phyloP scores from a whole-genome alignment of 2,329 filamentous ascomycete genomes.

The Fonsecaea pedrosoi region DNA sequence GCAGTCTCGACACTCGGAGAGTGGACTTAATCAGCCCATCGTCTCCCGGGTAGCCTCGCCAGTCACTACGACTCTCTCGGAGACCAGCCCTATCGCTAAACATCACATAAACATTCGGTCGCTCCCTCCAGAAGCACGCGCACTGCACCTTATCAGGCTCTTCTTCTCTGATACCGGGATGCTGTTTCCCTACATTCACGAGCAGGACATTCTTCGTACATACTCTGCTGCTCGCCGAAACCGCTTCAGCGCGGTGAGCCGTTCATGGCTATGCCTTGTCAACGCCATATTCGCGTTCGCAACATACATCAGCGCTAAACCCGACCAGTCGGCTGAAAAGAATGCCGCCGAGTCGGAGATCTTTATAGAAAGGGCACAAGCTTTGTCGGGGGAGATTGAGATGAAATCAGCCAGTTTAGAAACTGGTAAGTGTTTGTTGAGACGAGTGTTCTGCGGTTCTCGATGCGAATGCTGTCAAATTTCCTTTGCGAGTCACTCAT shows the following conservation, averaged over 20 bases:
- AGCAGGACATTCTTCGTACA: conserved; percentile 40
- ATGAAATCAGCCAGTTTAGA: conserved; percentile 34
- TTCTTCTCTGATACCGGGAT: conserved; percentile 48
- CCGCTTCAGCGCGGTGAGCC: conserved; percentile 38
- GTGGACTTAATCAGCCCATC: conserved; percentile 23
- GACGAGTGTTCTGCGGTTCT: background rate
- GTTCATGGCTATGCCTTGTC: conserved; percentile 45
- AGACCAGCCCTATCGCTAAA: conserved; percentile 25
- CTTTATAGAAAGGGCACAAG: conserved; percentile 34
- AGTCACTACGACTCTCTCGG: conserved; percentile 29
- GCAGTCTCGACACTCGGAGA: conserved; percentile 30
- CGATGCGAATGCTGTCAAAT: background rate
- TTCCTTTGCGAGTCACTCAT: background rate
- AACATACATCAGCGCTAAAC: conserved; percentile 35
- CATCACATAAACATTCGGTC: conserved; percentile 31
- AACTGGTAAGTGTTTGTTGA: conserved; percentile 24
- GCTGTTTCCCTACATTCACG: conserved; percentile 44
- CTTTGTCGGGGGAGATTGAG: conserved; percentile 32
- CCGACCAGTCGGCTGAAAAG: conserved; percentile 31
- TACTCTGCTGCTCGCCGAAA: conserved; percentile 40
- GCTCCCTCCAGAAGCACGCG: conserved; percentile 31
- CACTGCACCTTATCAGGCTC: conserved; percentile 43
- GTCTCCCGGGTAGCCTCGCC: conserved; percentile 34
- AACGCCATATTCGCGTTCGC: conserved; percentile 45
- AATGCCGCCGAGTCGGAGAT: conserved; percentile 35